Evolutionary conservation across 805 yeast genomes (phyloP).

Genomic region (Saccharomycopsis javanensis): DNA sequence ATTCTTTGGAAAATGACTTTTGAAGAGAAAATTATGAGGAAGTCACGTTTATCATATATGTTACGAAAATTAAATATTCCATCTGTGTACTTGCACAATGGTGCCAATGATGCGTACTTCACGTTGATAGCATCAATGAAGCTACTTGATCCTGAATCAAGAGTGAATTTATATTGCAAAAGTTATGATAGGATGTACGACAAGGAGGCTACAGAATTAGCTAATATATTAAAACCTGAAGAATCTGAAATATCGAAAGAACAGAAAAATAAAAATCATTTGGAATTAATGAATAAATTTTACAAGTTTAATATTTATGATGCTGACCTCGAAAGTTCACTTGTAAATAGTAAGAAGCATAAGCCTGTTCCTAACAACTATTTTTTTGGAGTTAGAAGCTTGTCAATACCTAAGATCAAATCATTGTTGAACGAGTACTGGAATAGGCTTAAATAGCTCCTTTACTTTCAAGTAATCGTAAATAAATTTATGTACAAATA

Average conservation of each 20-base stretch:
- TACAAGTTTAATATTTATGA: neutral
- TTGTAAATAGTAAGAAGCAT: neutral
- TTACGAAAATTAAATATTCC: conserved; percentile 44
- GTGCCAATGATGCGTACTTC: conserved; percentile 62
- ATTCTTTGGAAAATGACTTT: conserved; percentile 22
- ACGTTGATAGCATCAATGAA: conserved; percentile 43
- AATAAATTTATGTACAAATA: neutral
- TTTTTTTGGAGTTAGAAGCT: conserved; percentile 1
- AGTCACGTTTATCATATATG: conserved; percentile 35
- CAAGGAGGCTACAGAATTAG: neutral
- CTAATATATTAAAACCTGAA: neutral
- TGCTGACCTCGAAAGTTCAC: neutral
- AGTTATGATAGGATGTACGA: conserved; percentile 11
- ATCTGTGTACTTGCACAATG: conserved; percentile 55
- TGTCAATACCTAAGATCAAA: neutral
- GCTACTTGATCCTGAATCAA: conserved; percentile 39
- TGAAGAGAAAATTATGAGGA: conserved; percentile 18
- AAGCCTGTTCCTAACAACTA: neutral
- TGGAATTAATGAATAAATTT: neutral
- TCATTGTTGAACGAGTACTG: neutral
- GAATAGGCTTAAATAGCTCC: neutral
- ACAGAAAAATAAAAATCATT: neutral
- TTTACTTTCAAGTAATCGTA: neutral
- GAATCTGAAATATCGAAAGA: neutral
- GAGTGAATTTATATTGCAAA: conserved; percentile 21